Conservation (phyloP, 1,284 basidiomycete genomes). For the Apiotrichum veenhuisii region DNA sequence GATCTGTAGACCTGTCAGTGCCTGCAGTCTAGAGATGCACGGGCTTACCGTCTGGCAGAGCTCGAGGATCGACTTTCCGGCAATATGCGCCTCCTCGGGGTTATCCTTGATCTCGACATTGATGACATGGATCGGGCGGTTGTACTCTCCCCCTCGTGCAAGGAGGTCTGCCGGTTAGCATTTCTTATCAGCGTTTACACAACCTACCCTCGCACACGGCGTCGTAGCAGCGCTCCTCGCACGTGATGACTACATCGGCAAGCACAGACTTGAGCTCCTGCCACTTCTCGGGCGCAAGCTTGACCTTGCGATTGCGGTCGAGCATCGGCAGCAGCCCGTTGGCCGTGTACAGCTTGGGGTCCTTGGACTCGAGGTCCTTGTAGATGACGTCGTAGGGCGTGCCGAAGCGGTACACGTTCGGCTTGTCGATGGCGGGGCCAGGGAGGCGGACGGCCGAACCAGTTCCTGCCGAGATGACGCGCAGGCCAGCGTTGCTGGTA, state of each 20-base stretch:
- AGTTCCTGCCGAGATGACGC: slow-evolving; percentile 90
- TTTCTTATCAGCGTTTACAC: neutral
- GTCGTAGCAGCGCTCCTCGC: slow-evolving; percentile 98
- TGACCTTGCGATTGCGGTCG: slow-evolving; percentile 89
- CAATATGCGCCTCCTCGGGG: slow-evolving; percentile 94
- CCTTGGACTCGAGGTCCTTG: slow-evolving; percentile 83
- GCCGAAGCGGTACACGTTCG: slow-evolving; percentile 95
- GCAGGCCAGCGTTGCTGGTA: slow-evolving; percentile 73
- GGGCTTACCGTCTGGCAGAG: slow-evolving; percentile 82
- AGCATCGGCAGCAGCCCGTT: slow-evolving; percentile 98
- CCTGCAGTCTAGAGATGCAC: neutral
- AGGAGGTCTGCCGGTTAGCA: slow-evolving; percentile 68
- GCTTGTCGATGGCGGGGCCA: slow-evolving; percentile 93
- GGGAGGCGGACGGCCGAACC: slow-evolving; percentile 95
- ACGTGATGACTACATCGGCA: slow-evolving; percentile 96
- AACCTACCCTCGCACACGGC: slow-evolving; percentile 90
- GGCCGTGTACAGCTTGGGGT: slow-evolving; percentile 83
- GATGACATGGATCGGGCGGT: slow-evolving; percentile 90
- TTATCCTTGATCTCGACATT: slow-evolving; percentile 99
- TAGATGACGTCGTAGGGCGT: slow-evolving; percentile 98
- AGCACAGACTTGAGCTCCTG: slow-evolving; percentile 75
- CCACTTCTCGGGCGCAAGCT: slow-evolving; percentile 92
- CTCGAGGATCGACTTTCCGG: slow-evolving; percentile 91
- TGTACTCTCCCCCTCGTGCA: slow-evolving; percentile 81
- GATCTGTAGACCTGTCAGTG: slow-evolving; percentile 60